A percentile compares a stretch with the other conserved stretches of the same genome.
Conservation (phyloP, 2,329 filamentous ascomycete species). For the Thielaviopsis euricoi region DNA sequence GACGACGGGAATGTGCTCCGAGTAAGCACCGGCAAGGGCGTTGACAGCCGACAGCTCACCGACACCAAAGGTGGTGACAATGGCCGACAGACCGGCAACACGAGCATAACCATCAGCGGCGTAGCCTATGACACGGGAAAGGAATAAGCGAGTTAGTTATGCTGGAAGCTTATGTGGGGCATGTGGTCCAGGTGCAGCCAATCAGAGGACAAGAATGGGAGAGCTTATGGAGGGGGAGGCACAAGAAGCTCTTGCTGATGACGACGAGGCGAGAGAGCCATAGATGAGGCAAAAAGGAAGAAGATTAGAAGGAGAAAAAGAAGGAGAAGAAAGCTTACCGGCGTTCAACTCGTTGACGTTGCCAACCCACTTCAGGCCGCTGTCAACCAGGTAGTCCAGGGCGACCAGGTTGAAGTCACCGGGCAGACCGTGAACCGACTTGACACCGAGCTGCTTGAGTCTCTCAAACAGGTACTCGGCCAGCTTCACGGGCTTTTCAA, state of each 20-base stretch:
- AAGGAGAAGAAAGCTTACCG: slow-evolving; percentile 32
- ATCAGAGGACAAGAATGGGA: background rate
- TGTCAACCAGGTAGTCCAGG: slow-evolving; percentile 46
- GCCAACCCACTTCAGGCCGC: slow-evolving; percentile 46
- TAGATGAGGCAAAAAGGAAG: no score
- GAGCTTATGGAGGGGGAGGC: background rate
- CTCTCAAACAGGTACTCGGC: slow-evolving; percentile 53
- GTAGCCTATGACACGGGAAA: slow-evolving; percentile 33
- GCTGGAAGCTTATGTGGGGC: background rate
- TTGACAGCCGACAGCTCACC: slow-evolving; percentile 60
- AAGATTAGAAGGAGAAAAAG: no score
- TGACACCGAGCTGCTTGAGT: slow-evolving; percentile 45
- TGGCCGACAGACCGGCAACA: slow-evolving; percentile 50
- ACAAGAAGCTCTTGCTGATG: no score
- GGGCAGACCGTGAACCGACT: slow-evolving; percentile 51
- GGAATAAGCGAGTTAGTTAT: slow-evolving; percentile 13
- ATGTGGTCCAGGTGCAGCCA: background rate
- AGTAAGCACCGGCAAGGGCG: slow-evolving; percentile 56
- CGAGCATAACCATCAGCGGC: slow-evolving; percentile 68
- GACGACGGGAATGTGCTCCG: slow-evolving; percentile 54
- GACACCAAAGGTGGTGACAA: slow-evolving; percentile 63
- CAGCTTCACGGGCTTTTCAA: slow-evolving; percentile 38
- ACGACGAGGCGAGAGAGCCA: no score
- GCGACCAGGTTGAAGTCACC: slow-evolving; percentile 58
- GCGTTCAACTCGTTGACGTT: slow-evolving; percentile 62